phyloP scores from a whole-genome alignment of 331 rosid species.

The Stylosanthes scabra region DNA sequence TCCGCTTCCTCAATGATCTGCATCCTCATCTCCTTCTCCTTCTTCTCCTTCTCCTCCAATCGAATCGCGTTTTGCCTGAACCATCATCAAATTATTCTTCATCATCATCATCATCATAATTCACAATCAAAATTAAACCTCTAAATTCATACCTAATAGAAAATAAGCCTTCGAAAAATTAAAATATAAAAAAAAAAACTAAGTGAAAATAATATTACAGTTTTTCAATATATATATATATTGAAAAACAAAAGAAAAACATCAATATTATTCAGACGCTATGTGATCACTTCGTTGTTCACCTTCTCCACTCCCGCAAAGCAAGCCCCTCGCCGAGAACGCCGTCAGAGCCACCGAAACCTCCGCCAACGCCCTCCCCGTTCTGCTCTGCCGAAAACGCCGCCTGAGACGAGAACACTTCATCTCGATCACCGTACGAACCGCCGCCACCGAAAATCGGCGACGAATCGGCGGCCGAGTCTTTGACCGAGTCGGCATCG shows the following conservation, averaged over 20 bases:
- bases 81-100: background rate
- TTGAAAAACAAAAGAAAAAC: background rate
- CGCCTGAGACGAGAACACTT: too few relatives aligned
- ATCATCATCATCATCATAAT: background rate
- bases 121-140: background rate
- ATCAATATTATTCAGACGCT: background rate
- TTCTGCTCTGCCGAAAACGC: slow-evolving; percentile 45
- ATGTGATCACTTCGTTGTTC: slow-evolving; percentile 18
- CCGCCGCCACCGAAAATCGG: too few relatives aligned
- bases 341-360: slow-evolving; percentile 50
- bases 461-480: slow-evolving; percentile 45
- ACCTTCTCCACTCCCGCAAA: slow-evolving; percentile 71
- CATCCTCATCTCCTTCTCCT: slow-evolving; percentile 59
- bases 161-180: too few relatives aligned
- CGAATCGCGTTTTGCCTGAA: slow-evolving; percentile 59
- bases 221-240: too few relatives aligned
- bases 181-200: too few relatives aligned
- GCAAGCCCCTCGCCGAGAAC: slow-evolving; percentile 56
- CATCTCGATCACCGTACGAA: too few relatives aligned
- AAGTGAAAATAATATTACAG: too few relatives aligned
- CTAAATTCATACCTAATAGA: background rate
- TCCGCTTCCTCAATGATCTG: slow-evolving; percentile 64
- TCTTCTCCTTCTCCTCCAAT: slow-evolving; percentile 64
- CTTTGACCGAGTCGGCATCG: slow-evolving; percentile 50
- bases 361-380: slow-evolving; percentile 43